These are phyloP conservation scores for Sarocladium strictum DNA, from an alignment of 2,329 filamentous ascomycete genomes.

Conservation along the genomic window DNA sequence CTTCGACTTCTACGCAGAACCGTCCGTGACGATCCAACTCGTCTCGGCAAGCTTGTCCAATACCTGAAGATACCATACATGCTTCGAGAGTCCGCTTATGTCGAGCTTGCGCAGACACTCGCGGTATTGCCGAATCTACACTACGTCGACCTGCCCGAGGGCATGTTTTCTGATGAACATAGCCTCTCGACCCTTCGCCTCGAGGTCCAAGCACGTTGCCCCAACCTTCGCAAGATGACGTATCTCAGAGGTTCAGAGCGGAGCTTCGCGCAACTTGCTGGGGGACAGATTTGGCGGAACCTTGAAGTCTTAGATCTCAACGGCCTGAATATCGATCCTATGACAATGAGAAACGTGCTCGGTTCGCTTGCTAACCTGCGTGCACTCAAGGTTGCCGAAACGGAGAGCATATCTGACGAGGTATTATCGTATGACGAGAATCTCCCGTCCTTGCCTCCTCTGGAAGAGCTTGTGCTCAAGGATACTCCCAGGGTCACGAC, in stretches of 20 bases:
- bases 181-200: conserved; percentile 70
- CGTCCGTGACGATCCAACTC: conserved; percentile 67
- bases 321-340: conserved; percentile 62
- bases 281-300: conserved; percentile 59
- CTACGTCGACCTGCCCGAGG: conserved; percentile 87
- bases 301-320: conserved; percentile 70
- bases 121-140: conserved; percentile 78
- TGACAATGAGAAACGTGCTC: conserved; percentile 64
- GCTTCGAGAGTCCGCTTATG: conserved; percentile 81
- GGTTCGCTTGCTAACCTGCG: conserved; percentile 60
- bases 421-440: conserved; percentile 63
- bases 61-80: conserved; percentile 91
- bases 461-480: conserved; percentile 68
- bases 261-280: conserved; percentile 64
- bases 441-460: conserved; percentile 65
- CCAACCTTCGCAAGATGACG: conserved; percentile 82
- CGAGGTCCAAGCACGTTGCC: conserved; percentile 78
- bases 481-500: conserved; percentile 67
- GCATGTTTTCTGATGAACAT: conserved; percentile 76
- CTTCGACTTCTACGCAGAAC: conserved; percentile 76
- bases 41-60: conserved; percentile 63
- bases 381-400: conserved; percentile 68
- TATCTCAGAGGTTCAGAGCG: conserved; percentile 75
- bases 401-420: conserved; percentile 67
- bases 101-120: conserved; percentile 78